Percentiles rank a stretch among this genome's conserved stretches.
phyloP scores from a whole-genome alignment of 495 filamentous ascomycete genomes.

The Neohortaea acidophila region DNA sequence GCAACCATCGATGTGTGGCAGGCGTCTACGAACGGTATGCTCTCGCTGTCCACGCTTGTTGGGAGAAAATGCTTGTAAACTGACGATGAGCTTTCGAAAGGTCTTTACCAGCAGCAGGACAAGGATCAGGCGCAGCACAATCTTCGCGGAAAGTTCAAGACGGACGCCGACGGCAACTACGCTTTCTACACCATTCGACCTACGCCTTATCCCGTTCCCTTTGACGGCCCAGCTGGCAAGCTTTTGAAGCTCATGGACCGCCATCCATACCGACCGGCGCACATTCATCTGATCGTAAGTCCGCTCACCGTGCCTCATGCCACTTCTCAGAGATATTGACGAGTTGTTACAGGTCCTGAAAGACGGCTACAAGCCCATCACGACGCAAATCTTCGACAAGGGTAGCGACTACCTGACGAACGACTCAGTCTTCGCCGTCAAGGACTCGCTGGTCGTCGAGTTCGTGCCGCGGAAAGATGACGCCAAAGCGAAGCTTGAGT shows the following conservation, averaged over 20 bases:
- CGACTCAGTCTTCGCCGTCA: constrained; percentile 1
- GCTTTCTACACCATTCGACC: neutral
- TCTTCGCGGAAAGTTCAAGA: neutral
- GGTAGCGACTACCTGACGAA: neutral
- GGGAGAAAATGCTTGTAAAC: too few species aligned
- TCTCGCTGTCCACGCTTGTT: too few species aligned
- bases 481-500: constrained; percentile 4
- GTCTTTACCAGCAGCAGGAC: constrained; percentile 1
- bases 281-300: constrained; percentile 1
- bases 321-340: neutral
- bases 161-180: neutral
- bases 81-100: too few species aligned
- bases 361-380: constrained; percentile 4
- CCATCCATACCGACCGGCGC: neutral
- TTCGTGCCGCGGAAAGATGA: neutral
- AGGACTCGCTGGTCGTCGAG: neutral
- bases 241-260: neutral
- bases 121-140: neutral
- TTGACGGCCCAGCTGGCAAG: neutral
- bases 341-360: neutral
- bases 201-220: neutral
- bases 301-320: neutral
- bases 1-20: constrained; percentile 1
- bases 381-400: neutral
- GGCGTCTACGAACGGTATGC: constrained; percentile 1